Conservation (phyloP, 805 yeast species). For the Saturnispora quitensis region DNA sequence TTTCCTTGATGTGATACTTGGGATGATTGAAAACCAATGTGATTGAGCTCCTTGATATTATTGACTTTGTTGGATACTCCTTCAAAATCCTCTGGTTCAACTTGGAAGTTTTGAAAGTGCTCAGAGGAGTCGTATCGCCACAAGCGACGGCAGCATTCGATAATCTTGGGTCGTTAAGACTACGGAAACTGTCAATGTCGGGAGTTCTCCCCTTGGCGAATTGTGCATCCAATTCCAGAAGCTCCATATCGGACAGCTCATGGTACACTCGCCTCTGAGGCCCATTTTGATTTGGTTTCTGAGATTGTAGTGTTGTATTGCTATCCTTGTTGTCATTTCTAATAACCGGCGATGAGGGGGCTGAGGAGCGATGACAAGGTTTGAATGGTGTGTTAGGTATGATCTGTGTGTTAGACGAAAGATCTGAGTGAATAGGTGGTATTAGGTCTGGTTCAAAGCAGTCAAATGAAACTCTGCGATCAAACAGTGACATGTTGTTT, state of each 20-base stretch:
- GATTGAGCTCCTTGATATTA: slow-evolving; percentile 24
- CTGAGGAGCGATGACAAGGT: slow-evolving; percentile 1
- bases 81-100: slow-evolving; percentile 11
- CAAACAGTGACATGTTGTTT: slow-evolving; percentile 3
- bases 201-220: slow-evolving; percentile 33
- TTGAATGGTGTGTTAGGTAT: slow-evolving; percentile 4
- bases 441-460: slow-evolving; percentile 5
- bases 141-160: slow-evolving; percentile 10
- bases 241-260: slow-evolving; percentile 46
- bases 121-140: slow-evolving; percentile 11
- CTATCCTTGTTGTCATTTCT: slow-evolving; percentile 4
- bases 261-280: slow-evolving; percentile 32
- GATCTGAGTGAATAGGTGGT: slow-evolving; percentile 1
- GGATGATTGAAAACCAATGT: slow-evolving; percentile 38
- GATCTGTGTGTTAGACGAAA: not conserved
- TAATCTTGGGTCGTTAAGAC: slow-evolving; percentile 9
- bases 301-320: slow-evolving; percentile 11
- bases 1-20: slow-evolving; percentile 17
- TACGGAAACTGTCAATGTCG: slow-evolving; percentile 24
- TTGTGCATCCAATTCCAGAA: slow-evolving; percentile 46
- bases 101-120: slow-evolving; percentile 3
- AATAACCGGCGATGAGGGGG: slow-evolving; percentile 3
- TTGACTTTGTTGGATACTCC: slow-evolving; percentile 30
- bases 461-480: slow-evolving; percentile 7
- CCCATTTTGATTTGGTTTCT: slow-evolving; percentile 20